These are phyloP conservation scores for Eucalyptus guilfoylei DNA, from an alignment of 345 rosid species.

Conservation along the genomic window DNA sequence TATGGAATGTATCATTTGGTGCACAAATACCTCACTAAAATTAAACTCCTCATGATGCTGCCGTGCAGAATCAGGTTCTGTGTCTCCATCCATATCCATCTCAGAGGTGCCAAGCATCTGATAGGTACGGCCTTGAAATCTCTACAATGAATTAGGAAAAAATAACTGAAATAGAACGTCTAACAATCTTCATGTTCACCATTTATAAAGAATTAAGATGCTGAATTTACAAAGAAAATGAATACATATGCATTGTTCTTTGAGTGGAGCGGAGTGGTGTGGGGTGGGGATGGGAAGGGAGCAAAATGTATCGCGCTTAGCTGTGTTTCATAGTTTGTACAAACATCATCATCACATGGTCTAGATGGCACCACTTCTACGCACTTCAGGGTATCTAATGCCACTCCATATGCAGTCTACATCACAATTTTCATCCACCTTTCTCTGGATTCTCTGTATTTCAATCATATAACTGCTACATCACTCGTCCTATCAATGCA, in stretches of 20 bases:
- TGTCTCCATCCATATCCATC: slow-evolving; percentile 41
- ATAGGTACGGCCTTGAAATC: slow-evolving; percentile 93
- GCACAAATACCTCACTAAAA: slow-evolving; percentile 97
- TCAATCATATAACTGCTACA: not conserved
- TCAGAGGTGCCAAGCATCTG: slow-evolving; percentile 81
- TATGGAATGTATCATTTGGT: slow-evolving; percentile 98
- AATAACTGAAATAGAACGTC: not conserved
- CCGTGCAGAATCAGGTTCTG: slow-evolving; percentile 72
- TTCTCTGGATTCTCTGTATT: not conserved
- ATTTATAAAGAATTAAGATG: not conserved
- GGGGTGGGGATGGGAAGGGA: not conserved
- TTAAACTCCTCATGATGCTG: slow-evolving; percentile 78
- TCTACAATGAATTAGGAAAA: slow-evolving; percentile 18
- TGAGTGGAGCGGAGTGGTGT: not conserved
- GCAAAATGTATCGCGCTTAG: not conserved
- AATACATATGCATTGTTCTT: not conserved
- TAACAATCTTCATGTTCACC: not conserved
- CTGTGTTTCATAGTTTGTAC: not conserved
- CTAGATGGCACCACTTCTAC: not conserved
- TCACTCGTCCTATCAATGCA: not conserved
- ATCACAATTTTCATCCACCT: not conserved
- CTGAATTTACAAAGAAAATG: not conserved
- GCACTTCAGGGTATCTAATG: not conserved
- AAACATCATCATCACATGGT: not conserved
- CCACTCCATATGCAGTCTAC: not conserved